Conservation (phyloP, 306 rosid genomes). For the Abrus precatorius region DNA sequence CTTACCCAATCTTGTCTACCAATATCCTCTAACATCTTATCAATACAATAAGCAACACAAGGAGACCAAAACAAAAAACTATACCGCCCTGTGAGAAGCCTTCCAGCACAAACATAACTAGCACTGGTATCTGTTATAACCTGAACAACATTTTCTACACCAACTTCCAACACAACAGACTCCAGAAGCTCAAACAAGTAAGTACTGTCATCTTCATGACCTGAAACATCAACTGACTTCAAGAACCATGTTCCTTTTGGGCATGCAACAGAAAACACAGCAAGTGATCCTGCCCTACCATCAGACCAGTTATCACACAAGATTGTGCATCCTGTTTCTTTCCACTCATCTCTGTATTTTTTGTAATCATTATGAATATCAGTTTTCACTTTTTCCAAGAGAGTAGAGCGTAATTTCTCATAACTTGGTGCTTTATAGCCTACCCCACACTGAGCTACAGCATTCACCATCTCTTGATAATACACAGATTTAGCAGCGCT, state of each 20-base stretch:
- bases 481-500: constrained; percentile 70
- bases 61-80: constrained; percentile 83
- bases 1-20: constrained; percentile 71
- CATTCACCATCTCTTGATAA: constrained; percentile 80
- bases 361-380: constrained; percentile 59
- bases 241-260: constrained; percentile 66
- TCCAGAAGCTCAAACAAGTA: constrained; percentile 70
- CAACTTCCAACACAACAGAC: constrained; percentile 68
- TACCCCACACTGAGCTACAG: constrained; percentile 65
- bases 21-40: constrained; percentile 75
- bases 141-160: constrained; percentile 80
- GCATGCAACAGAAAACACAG: constrained; percentile 67
- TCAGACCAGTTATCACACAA: constrained; percentile 72
- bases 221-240: constrained; percentile 69
- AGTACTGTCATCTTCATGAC: constrained; percentile 61
- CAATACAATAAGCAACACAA: constrained; percentile 69
- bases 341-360: constrained; percentile 73
- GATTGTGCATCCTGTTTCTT: constrained; percentile 75
- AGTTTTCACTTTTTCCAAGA: constrained; percentile 68
- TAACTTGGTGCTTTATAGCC: constrained; percentile 81
- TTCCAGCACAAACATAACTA: constrained; percentile 66
- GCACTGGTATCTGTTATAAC: constrained; percentile 68
- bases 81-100: constrained; percentile 72
- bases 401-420: constrained; percentile 65
- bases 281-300: constrained; percentile 58